Conservation (phyloP, 1,284 basidiomycete species). For the Wallemia mellicola region DNA sequence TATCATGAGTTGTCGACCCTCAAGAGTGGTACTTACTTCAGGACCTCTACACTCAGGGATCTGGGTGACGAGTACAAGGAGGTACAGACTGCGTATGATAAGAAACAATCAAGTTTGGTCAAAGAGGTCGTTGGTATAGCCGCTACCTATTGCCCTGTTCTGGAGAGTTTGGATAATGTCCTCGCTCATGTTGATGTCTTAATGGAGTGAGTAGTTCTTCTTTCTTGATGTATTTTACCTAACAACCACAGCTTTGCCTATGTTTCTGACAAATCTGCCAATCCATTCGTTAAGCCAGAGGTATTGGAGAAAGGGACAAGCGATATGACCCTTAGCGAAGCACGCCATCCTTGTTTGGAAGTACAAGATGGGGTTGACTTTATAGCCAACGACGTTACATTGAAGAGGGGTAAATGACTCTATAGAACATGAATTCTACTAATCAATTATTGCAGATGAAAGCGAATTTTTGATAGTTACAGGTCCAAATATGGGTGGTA, state of each 20-base stretch:
- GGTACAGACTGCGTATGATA: conserved; percentile 34
- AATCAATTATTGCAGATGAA: conserved; percentile 7
- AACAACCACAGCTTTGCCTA: conserved; percentile 39
- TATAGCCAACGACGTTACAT: conserved; percentile 77
- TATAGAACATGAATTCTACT: not conserved
- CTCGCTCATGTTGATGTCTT: conserved; percentile 80
- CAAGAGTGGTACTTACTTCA: conserved; percentile 74
- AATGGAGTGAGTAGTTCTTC: conserved; percentile 26
- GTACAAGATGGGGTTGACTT: conserved; percentile 85
- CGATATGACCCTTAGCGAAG: conserved; percentile 42
- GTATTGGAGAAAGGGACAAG: conserved; percentile 43
- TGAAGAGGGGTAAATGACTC: conserved; percentile 35
- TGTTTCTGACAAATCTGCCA: conserved; percentile 57
- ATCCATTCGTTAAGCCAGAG: conserved; percentile 57
- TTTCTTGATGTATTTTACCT: not conserved
- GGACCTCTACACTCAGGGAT: conserved; percentile 44
- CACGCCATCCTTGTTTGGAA: conserved; percentile 85
- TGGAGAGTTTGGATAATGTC: conserved; percentile 63
- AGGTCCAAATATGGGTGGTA: conserved; percentile 89
- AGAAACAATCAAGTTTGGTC: conserved; percentile 52
- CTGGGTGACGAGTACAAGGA: conserved; percentile 46
- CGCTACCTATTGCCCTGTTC: conserved; percentile 62
- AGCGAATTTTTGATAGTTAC: conserved; percentile 23
- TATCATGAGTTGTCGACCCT: conserved; percentile 64
- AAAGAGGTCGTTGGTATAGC: conserved; percentile 83